Evolutionary conservation across 805 yeast species (phyloP).

Genomic region (Zygosaccharomyces kombuchaensis): DNA sequence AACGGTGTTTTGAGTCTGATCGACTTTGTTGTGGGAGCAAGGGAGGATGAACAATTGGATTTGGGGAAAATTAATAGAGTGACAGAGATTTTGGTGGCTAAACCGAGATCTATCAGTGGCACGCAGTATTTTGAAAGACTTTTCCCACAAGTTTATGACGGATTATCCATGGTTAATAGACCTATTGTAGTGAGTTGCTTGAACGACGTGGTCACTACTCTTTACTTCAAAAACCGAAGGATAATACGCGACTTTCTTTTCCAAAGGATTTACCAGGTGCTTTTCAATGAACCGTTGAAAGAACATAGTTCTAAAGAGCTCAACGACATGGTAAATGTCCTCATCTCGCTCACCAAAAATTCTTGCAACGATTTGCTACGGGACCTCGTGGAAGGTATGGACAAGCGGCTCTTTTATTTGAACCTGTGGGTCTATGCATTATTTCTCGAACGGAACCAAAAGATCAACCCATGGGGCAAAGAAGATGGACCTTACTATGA

Average conservation of each 20-base stretch:
- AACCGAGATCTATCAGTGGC: conserved; percentile 50
- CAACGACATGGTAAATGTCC: conserved; percentile 60
- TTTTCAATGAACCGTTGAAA: conserved; percentile 33
- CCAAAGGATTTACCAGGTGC: conserved; percentile 42
- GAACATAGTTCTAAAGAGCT: conserved; percentile 46
- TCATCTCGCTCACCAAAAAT: conserved; percentile 56
- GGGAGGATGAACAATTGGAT: conserved; percentile 63
- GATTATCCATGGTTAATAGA: conserved; percentile 55
- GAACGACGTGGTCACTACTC: conserved; percentile 47
- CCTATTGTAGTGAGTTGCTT: conserved; percentile 57
- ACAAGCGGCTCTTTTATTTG: conserved; percentile 25
- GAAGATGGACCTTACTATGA: conserved; percentile 26
- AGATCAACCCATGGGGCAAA: conserved; percentile 16
- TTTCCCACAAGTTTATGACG: conserved; percentile 57
- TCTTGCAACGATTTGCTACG: conserved; percentile 35
- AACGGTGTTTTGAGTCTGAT: conserved; percentile 72
- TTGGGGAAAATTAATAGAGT: conserved; percentile 64
- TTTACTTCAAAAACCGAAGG: conserved; percentile 47
- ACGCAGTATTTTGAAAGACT: conserved; percentile 52
- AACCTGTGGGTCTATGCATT: conserved; percentile 38
- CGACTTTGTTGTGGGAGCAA: conserved; percentile 70
- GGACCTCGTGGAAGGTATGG: conserved; percentile 25
- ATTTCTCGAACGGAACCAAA: conserved; percentile 34
- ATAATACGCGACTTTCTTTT: conserved; percentile 60
- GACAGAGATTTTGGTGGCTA: conserved; percentile 57